phyloP scores from a whole-genome alignment of 2,329 filamentous ascomycete genomes.

The Fusarium sublunatum region DNA sequence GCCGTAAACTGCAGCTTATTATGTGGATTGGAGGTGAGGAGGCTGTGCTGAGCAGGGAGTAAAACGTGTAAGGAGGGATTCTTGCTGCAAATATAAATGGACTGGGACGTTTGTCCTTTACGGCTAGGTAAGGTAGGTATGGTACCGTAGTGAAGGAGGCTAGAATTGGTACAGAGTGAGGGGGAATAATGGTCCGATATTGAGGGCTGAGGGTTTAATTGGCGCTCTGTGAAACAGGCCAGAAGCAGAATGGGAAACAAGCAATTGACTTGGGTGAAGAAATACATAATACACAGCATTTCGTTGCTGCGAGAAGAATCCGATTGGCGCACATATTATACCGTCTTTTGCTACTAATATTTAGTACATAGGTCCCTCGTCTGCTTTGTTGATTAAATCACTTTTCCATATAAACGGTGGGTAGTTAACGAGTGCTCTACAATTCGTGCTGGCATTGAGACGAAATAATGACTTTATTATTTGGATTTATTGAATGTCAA shows the following conservation, averaged over 20 bases:
- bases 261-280: neutral
- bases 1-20: constrained; percentile 11
- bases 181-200: constrained; percentile 15
- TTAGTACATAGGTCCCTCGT: neutral
- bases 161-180: neutral
- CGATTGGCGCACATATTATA: constrained; percentile 1
- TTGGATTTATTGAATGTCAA: too few species aligned
- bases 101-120: neutral
- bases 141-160: neutral
- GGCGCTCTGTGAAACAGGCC: constrained; percentile 7
- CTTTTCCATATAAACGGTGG: neutral
- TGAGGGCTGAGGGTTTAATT: constrained; percentile 5
- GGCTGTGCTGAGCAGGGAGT: constrained; percentile 14
- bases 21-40: neutral
- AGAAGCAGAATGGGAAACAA: neutral
- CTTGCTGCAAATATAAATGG: neutral
- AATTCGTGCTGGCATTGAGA: too few species aligned
- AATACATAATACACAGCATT: neutral
- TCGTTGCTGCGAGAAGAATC: neutral
- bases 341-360: neutral
- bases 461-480: too few species aligned
- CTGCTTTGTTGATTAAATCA: constrained; percentile 2
- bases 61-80: neutral
- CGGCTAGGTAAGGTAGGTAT: neutral
- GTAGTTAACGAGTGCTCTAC: too few species aligned